A percentile compares a stretch with the other conserved stretches of the same genome.
phyloP scores from a whole-genome alignment of 1,284 basidiomycete species.

The Clitocybe nebularis region DNA sequence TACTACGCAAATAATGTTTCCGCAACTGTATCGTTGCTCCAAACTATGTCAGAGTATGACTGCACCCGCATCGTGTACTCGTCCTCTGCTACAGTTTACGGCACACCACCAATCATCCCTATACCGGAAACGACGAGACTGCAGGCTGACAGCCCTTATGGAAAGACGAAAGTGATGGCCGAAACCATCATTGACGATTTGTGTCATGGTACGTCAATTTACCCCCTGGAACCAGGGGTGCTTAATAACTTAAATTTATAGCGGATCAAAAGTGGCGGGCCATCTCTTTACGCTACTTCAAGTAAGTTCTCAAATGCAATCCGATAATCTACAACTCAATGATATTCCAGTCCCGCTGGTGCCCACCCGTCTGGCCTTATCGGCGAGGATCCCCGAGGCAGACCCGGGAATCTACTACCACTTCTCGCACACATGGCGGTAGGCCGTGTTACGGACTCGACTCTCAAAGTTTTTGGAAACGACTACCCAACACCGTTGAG shows the following conservation, averaged over 20 bases:
- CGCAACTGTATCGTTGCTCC: constrained; percentile 79
- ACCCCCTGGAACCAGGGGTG: background rate
- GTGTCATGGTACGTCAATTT: constrained; percentile 61
- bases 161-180: constrained; percentile 92
- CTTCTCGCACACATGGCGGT: constrained; percentile 94
- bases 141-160: constrained; percentile 91
- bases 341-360: constrained; percentile 77
- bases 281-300: constrained; percentile 93
- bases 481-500: constrained; percentile 93
- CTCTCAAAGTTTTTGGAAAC: constrained; percentile 93
- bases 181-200: constrained; percentile 91
- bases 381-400: constrained; percentile 94
- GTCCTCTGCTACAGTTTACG: constrained; percentile 98
- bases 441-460: constrained; percentile 79
- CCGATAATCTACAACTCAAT: constrained; percentile 1
- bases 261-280: constrained; percentile 75
- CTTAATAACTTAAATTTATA: constrained; percentile 21
- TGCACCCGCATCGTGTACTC: constrained; percentile 92
- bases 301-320: constrained; percentile 48
- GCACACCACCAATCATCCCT: constrained; percentile 87
- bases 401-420: constrained; percentile 94
- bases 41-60: constrained; percentile 83
- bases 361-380: constrained; percentile 95
- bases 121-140: constrained; percentile 93
- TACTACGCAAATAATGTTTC: constrained; percentile 93